Base-by-base conservation (phyloP, 345 rosid species). In the Arabidopsis suecica region DNA sequence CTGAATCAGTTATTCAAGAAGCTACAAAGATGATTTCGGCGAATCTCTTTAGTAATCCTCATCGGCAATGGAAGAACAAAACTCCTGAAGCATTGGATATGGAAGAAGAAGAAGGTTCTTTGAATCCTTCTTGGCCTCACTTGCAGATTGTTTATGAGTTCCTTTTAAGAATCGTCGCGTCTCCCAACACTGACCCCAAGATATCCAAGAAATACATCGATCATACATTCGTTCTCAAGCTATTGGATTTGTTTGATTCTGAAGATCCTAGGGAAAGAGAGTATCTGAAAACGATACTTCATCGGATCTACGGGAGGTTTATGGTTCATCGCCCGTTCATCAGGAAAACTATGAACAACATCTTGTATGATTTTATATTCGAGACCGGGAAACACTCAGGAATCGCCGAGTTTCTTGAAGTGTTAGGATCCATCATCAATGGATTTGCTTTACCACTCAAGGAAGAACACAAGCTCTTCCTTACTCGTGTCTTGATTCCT, bases 181-280 rank as follows among this genome's bases (percentile, higher is more conserved):
- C 95, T 16, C 77, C 95, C 25, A 95, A 88, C 82, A 83, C 90
- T 2, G 96, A 90, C 72, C 90, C 93, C 13, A 93, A 90, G 78
- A 78, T 85, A 74, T 85, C 96, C 42, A 93, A 90, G 82, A 84
- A 85, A 65, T 88, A 79, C 72, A 68, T 90, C 1, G 90, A 86
- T 72, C 98, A 90, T 51, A 80, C 87, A 0, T 93, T 93, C 60
- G 79, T 91, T 74, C 71, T 83, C 62, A 89, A 87, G 77, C 68
- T 89, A 71, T 79, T 93, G 62, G 96, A 88, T 71, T 77, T 93
- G 67, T 91, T 93, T 60, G 98, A 93, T 57, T 93, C 97, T 18
- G 98, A 93, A 76, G 98, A 93, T 85, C 90, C 84, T 6, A 86
- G 97, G 82, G 98, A 93, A 62, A 89, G 97, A 75, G 98, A 91